Percentiles rank a stretch among this genome's conserved stretches.
Conservation (phyloP, 148 eudicot species). For the Arbutus unedo region DNA sequence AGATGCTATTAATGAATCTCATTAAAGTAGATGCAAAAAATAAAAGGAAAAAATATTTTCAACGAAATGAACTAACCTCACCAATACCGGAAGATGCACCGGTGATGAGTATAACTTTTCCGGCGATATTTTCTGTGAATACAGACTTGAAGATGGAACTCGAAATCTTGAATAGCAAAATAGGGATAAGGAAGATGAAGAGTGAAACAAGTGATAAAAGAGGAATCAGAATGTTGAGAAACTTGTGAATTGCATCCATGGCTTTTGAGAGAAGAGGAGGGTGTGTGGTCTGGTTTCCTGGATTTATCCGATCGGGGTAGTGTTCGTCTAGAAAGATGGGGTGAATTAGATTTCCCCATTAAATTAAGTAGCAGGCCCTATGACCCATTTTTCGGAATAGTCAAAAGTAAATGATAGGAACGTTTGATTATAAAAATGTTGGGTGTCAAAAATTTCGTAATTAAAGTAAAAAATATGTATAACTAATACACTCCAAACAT, state of each 20-base stretch:
- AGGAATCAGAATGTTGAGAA: conserved; percentile 26
- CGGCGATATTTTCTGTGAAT: conserved; percentile 26
- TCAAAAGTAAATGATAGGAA: no score
- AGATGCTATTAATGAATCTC: no score
- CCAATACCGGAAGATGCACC: conserved; percentile 42
- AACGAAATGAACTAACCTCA: conserved; percentile 20
- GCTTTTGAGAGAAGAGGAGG: background rate
- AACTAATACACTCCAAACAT: no score
- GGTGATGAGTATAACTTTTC: conserved; percentile 41
- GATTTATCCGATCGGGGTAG: no score
- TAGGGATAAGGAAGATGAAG: conserved; percentile 18
- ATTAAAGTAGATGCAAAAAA: no score
- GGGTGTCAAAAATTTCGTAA: no score
- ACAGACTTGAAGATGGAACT: conserved; percentile 10
- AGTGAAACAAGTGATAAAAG: conserved; percentile 25
- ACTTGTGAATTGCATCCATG: conserved; percentile 29
- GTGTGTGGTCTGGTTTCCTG: background rate
- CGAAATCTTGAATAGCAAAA: conserved; percentile 19
- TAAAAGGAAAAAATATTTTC: background rate
- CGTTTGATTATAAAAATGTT: no score
- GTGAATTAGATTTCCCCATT: no score
- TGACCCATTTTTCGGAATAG: no score
- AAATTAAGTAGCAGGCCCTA: no score
- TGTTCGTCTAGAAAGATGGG: no score
- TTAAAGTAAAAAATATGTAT: no score